Evolutionary conservation across 2,329 filamentous ascomycete species (phyloP), one percentile per base, ranked within the genome.

Genomic region (Cryphonectria naterciae): DNA sequence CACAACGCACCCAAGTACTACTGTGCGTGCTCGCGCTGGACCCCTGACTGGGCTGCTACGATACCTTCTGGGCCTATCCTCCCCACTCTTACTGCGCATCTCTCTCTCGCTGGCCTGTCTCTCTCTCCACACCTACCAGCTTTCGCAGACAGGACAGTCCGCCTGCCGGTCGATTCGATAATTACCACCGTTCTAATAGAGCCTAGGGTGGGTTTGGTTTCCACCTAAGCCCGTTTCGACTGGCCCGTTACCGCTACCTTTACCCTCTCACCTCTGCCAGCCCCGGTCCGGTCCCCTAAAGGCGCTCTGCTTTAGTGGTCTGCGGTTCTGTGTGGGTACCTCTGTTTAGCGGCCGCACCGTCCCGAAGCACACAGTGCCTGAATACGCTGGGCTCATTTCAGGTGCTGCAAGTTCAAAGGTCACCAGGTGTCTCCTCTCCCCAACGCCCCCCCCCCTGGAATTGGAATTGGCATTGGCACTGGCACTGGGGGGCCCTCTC

Each of bases 141-240:
- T n/a, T 49, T 49, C 46, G 46, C 46, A 49, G 46, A 49, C 46
- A 49, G 46, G 46, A 49, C 46, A 49, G 46, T 49, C 46, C 46
- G 46, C 22, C 46, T 49, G 46, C 70, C 67, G 54, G 60, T 41
- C 67, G 67, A 54, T 58, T 64, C 70, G 64, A 71, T 71, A 71
- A 71, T 64, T 69, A 62, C 67, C 67, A 61, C 67, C 70, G 61
- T 60, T 58, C 70, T 69, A 65, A 65, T 66, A 66, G 65, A 61
- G 65, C 52, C 64, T 66, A 65, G 65, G 66, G 67, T 60, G 61
- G 67, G 56, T 54, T n/a, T 63, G 68, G 70, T 65, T 70, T 63
- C 65, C 64, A 60, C 63, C 70, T 70, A 67, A 35, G 35, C 60
- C 60, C n/a, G 35, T 41, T 58, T 58, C 28, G 54, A 58, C 54